Conservation (phyloP, 2,329 filamentous ascomycete genomes). For the Chalaropsis thielavioides region DNA sequence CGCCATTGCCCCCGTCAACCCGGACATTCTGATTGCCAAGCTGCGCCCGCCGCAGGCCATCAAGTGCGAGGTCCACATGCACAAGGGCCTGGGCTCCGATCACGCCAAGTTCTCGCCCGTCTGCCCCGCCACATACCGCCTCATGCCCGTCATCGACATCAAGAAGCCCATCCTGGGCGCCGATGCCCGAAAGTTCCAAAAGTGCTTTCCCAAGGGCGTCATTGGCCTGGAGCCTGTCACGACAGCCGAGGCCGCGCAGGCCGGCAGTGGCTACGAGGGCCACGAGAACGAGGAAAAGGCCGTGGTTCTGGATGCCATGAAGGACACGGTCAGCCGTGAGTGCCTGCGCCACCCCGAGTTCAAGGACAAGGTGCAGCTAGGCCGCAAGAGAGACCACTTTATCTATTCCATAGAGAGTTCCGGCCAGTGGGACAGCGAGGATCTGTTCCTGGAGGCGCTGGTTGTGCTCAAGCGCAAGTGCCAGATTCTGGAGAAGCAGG, state of each 20-base stretch:
- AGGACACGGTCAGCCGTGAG: slow-evolving; percentile 89
- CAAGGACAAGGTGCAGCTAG: slow-evolving; percentile 86
- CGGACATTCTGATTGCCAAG: slow-evolving; percentile 88
- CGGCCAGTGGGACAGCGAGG: slow-evolving; percentile 87
- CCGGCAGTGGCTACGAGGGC: slow-evolving; percentile 53
- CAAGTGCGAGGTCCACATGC: slow-evolving; percentile 76
- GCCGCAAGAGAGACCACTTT: slow-evolving; percentile 83
- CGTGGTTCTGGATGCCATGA: slow-evolving; percentile 75
- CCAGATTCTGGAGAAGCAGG: slow-evolving; percentile 53
- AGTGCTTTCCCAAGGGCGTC: slow-evolving; percentile 80
- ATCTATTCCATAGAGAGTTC: slow-evolving; percentile 93
- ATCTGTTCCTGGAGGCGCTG: slow-evolving; percentile 81
- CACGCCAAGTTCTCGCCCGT: slow-evolving; percentile 97
- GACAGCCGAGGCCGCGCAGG: slow-evolving; percentile 43
- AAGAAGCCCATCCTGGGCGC: slow-evolving; percentile 65
- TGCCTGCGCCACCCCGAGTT: slow-evolving; percentile 86
- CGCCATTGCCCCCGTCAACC: slow-evolving; percentile 64
- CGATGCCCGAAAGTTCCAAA: slow-evolving; percentile 77
- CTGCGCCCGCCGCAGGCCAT: slow-evolving; percentile 81
- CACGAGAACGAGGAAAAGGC: slow-evolving; percentile 72
- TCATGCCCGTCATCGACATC: slow-evolving; percentile 81
- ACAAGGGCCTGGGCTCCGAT: slow-evolving; percentile 86
- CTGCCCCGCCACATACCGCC: slow-evolving; percentile 81
- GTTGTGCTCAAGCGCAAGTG: slow-evolving; percentile 78
- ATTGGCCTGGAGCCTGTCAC: slow-evolving; percentile 66